Percentiles rank a stretch among this genome's conserved stretches.
phyloP scores from a whole-genome alignment of 106 monocot genomes.

The Iris macrosiphon region DNA sequence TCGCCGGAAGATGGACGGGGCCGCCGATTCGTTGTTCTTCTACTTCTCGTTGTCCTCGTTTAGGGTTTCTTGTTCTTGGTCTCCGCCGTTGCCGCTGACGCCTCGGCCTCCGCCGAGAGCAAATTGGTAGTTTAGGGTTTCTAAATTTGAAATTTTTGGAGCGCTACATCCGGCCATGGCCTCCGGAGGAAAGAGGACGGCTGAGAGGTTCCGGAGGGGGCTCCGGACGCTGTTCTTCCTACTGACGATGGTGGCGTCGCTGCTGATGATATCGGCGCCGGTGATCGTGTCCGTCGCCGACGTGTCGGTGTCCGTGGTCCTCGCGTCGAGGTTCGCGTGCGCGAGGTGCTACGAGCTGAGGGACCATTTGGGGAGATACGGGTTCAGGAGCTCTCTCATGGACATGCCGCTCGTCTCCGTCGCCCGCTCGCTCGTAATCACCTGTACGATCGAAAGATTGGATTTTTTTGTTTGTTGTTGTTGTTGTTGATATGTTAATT shows the following conservation, averaged over 20 bases:
- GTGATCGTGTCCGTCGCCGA: slow-evolving; percentile 66
- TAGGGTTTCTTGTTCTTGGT: too few relatives aligned
- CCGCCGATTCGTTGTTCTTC: too few relatives aligned
- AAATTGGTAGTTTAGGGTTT: too few relatives aligned
- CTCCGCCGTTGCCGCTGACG: too few relatives aligned
- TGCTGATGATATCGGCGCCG: slow-evolving; percentile 67
- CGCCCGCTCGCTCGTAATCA: slow-evolving; percentile 58
- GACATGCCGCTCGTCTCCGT: slow-evolving; percentile 76
- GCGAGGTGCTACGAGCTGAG: slow-evolving; percentile 41
- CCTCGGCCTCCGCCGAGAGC: too few relatives aligned
- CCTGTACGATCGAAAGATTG: too few relatives aligned
- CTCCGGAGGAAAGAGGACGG: slow-evolving; percentile 43
- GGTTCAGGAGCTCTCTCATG: slow-evolving; percentile 58
- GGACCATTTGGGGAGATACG: slow-evolving; percentile 43
- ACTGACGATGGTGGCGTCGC: slow-evolving; percentile 72
- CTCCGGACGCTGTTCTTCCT: slow-evolving; percentile 66
- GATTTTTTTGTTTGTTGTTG: too few relatives aligned
- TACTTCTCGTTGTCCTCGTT: too few relatives aligned
- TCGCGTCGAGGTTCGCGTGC: slow-evolving; percentile 56
- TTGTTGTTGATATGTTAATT: too few relatives aligned
- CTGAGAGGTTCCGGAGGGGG: slow-evolving; percentile 50
- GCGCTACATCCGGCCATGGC: slow-evolving; percentile 23
- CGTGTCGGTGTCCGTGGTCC: slow-evolving; percentile 34
- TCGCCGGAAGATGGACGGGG: too few relatives aligned
- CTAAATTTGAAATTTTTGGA: too few relatives aligned